A percentile compares a stretch with the other conserved stretches of the same genome.
Evolutionary conservation across 2,329 filamentous ascomycete species (phyloP).

Genomic region (Ascochyta rabiei): DNA sequence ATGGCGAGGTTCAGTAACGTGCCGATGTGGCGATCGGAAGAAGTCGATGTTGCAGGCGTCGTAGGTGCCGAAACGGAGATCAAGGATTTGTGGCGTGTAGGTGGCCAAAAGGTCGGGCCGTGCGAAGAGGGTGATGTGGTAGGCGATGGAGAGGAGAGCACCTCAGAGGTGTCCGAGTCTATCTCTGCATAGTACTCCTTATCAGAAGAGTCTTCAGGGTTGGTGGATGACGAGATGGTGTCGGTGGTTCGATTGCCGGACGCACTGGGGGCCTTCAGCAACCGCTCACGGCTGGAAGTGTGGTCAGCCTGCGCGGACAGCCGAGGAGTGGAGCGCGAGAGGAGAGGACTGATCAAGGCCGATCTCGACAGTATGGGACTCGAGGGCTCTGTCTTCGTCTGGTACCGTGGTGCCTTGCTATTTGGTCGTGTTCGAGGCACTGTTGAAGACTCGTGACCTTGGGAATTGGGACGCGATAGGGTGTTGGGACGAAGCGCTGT

Average conservation of each 20-base stretch:
- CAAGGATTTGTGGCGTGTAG: conserved; percentile 35
- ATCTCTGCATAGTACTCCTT: conserved; percentile 38
- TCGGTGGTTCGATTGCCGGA: conserved; percentile 17
- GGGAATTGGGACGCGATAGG: conserved; percentile 32
- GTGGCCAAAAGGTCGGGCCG: conserved; percentile 34
- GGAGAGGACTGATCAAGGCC: conserved; percentile 24
- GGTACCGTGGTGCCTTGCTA: conserved; percentile 32
- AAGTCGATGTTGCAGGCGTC: conserved; percentile 25
- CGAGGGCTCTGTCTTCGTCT: conserved; percentile 24
- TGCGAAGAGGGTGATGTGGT: conserved; percentile 32
- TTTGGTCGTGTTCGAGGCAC: conserved; percentile 23
- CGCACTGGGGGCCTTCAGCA: conserved; percentile 1
- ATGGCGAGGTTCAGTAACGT: conserved; percentile 33
- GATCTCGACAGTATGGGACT: conserved; percentile 27
- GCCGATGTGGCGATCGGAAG: conserved; percentile 24
- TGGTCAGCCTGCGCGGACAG: conserved; percentile 9
- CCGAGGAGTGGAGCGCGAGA: conserved; percentile 20
- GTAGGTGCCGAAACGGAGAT: conserved; percentile 34
- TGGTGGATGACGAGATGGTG: conserved; percentile 39
- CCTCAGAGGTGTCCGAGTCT: conserved; percentile 42
- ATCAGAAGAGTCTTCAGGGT: conserved; percentile 37
- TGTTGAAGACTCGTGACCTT: conserved; percentile 28
- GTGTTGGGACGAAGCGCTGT: conserved; percentile 46
- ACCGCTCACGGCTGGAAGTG: background rate
- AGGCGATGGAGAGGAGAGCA: conserved; percentile 42